phyloP scores from a whole-genome alignment of 2,329 filamentous ascomycete genomes.

The Tolypocladium endophyticum region DNA sequence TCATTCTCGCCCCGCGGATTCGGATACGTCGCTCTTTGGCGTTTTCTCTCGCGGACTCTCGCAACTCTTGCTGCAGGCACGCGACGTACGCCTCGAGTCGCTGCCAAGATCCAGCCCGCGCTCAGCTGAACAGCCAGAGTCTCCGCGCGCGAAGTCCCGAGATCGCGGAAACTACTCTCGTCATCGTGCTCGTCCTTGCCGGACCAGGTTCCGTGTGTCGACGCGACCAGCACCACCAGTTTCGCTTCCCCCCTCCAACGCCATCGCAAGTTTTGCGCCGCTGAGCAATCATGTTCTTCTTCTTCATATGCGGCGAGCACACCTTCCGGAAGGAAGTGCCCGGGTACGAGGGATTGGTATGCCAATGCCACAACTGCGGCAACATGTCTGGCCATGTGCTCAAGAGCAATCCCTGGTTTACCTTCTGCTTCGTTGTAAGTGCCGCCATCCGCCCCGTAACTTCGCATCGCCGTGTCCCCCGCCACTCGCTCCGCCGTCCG shows the following conservation, averaged over 20 bases:
- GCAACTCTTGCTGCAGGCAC: background rate
- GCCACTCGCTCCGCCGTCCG: background rate
- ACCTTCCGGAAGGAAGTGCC: conserved; percentile 49
- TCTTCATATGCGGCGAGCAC: conserved; percentile 52
- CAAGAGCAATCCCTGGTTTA: conserved; percentile 64
- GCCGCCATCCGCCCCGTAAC: background rate
- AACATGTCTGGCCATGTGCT: conserved; percentile 51
- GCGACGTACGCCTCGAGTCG: background rate
- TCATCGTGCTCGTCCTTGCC: background rate
- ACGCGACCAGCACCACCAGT: background rate
- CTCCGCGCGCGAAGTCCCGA: background rate
- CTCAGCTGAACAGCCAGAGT: background rate
- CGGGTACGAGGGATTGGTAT: conserved; percentile 51
- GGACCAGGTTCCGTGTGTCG: background rate
- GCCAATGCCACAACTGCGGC: conserved; percentile 56
- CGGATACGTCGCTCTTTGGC: background rate
- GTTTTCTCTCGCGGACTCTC: background rate
- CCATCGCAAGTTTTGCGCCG: background rate
- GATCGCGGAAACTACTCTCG: background rate
- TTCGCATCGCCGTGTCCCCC: background rate
- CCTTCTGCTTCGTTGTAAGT: conserved; percentile 63
- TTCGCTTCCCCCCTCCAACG: too few relatives aligned
- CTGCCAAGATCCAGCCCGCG: background rate
- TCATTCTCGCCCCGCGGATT: background rate
- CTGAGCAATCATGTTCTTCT: conserved; percentile 40